Conservation (phyloP, 306 rosid genomes). For the Gastrolobium villosum region DNA sequence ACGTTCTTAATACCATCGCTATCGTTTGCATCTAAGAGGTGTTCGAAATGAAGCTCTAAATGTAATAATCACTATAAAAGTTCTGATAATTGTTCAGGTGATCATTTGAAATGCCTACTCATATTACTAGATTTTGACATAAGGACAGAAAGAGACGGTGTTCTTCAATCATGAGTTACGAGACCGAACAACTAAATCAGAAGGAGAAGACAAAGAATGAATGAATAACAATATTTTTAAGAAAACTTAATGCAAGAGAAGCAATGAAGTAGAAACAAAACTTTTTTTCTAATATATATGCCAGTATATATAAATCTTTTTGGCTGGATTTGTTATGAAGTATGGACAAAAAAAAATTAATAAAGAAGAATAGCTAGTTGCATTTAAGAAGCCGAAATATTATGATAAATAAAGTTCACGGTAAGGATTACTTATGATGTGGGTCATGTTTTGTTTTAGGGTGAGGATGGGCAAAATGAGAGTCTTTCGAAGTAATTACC, state of each 20-base stretch:
- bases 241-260: neutral
- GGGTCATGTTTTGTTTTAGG: neutral
- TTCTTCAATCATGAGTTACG: neutral
- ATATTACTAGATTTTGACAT: neutral
- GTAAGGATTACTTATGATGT: neutral
- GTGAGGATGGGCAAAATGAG: neutral
- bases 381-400: slow-evolving; percentile 1
- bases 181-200: neutral
- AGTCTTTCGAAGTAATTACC: neutral
- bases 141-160: slow-evolving; percentile 6
- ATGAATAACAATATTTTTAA: no score
- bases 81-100: neutral
- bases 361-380: neutral
- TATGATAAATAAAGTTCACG: neutral
- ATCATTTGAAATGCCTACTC: neutral
- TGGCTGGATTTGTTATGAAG: neutral
- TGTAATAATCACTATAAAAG: neutral
- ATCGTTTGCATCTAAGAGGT: neutral
- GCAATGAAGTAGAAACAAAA: neutral
- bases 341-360: neutral
- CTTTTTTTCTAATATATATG: neutral
- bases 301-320: neutral
- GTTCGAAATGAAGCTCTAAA: slow-evolving; percentile 9
- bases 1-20: neutral
- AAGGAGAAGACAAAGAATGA: neutral